These are phyloP conservation scores for Mycena sp. DNA, from an alignment of 1,284 basidiomycete genomes.

Conservation along the genomic window DNA sequence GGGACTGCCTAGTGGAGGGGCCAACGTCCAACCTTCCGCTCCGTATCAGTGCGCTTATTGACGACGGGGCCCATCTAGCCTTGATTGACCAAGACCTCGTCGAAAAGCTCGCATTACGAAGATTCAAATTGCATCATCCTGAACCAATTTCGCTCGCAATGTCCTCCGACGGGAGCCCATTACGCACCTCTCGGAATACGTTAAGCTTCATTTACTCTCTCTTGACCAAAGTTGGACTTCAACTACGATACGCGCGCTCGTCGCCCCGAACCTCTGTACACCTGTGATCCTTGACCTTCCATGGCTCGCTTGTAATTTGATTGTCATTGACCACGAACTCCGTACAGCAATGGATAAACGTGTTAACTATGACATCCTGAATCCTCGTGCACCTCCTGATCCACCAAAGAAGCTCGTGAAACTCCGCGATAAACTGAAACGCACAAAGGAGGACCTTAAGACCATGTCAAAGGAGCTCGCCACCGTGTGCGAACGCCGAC, in stretches of 20 bases:
- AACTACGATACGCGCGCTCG: neutral
- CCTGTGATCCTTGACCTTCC: constrained; percentile 5
- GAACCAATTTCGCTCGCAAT: neutral
- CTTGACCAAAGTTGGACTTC: neutral
- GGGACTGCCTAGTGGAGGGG: constrained; percentile 7
- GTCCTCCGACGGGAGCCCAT: neutral
- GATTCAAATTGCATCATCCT: neutral
- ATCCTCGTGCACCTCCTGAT: neutral
- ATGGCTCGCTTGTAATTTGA: neutral
- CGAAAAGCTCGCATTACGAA: neutral
- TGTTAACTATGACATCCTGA: neutral
- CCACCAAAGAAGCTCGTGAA: neutral
- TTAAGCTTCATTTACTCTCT: neutral
- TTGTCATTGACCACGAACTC: constrained; percentile 10
- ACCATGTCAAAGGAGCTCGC: neutral
- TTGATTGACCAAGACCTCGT: neutral
- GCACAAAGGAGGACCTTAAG: neutral
- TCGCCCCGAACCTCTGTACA: neutral
- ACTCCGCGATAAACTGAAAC: neutral
- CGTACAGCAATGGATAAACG: constrained; percentile 9
- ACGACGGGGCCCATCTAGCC: neutral
- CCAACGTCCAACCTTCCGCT: neutral
- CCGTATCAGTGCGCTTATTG: neutral
- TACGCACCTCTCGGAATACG: too few relatives aligned
- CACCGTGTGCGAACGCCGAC: neutral